Conservation (phyloP, 305 asterid species). For the Rubia peregrina region DNA sequence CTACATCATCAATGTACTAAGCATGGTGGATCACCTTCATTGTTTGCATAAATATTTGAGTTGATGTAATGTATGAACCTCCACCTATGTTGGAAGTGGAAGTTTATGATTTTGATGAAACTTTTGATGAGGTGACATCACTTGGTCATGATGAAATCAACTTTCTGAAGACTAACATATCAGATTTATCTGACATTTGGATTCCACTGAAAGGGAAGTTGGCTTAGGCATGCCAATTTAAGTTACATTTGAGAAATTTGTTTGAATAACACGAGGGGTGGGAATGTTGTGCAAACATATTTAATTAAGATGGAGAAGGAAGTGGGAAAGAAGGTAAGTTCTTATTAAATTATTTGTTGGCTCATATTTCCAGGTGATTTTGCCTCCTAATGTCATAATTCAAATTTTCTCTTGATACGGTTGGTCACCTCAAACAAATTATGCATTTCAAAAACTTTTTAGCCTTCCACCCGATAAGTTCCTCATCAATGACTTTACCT, state of each 20-base stretch:
- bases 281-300: slow-evolving; percentile 68
- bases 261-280: slow-evolving; percentile 71
- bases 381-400: slow-evolving; percentile 14
- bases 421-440: slow-evolving; percentile 90
- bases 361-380: slow-evolving; percentile 10
- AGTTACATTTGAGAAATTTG: slow-evolving; percentile 79
- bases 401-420: slow-evolving; percentile 45
- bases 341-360: slow-evolving; percentile 15
- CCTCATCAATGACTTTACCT: slow-evolving; percentile 87
- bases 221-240: slow-evolving; percentile 96
- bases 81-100: slow-evolving; percentile 86
- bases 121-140: slow-evolving; percentile 82
- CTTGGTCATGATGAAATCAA: slow-evolving; percentile 82
- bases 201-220: slow-evolving; percentile 85
- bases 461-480: slow-evolving; percentile 89
- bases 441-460: slow-evolving; percentile 95
- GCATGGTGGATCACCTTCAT: slow-evolving; percentile 21
- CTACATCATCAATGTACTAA: slow-evolving; percentile 10
- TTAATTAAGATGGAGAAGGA: slow-evolving; percentile 92
- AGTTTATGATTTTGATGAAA: slow-evolving; percentile 89
- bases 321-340: slow-evolving; percentile 86
- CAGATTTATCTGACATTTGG: slow-evolving; percentile 86
- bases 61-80: slow-evolving; percentile 98
- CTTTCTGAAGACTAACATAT: slow-evolving; percentile 64
- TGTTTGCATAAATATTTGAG: slow-evolving; percentile 79